Percentiles rank a stretch among this genome's conserved stretches.
Evolutionary conservation across 2,329 filamentous ascomycete species (phyloP).

Genomic region (Fusarium secorum): DNA sequence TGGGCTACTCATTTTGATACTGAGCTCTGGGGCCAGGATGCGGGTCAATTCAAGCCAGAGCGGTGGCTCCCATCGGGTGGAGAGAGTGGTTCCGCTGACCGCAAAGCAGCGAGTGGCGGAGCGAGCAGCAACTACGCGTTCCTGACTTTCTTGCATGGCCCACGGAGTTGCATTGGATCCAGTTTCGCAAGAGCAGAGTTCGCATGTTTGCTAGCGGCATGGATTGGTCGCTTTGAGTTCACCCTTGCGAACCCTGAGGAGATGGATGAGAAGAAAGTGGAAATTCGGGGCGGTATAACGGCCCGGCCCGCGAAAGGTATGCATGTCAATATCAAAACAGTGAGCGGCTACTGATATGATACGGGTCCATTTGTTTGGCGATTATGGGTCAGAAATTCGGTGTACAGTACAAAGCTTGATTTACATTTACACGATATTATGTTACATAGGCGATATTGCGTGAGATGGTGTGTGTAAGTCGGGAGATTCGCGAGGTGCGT

Average conservation of each 20-base stretch:
- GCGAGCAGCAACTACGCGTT: constrained; percentile 79
- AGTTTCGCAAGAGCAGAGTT: constrained; percentile 85
- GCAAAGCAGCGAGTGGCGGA: constrained; percentile 68
- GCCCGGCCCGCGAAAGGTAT: constrained; percentile 76
- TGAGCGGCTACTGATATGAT: constrained; percentile 65
- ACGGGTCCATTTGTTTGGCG: background rate
- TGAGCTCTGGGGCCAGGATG: constrained; percentile 79
- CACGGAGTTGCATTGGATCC: constrained; percentile 84
- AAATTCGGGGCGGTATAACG: constrained; percentile 75
- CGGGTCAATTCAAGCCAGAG: constrained; percentile 78
- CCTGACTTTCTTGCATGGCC: constrained; percentile 86
- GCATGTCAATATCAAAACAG: constrained; percentile 68
- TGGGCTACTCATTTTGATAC: constrained; percentile 75
- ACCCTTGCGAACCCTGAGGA: constrained; percentile 64
- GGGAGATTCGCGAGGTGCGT: background rate
- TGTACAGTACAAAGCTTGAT: background rate
- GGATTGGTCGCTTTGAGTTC: constrained; percentile 79
- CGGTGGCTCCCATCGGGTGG: constrained; percentile 69
- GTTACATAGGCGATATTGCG: background rate
- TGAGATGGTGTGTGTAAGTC: background rate
- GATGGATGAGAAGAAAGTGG: constrained; percentile 70
- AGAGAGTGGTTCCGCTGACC: constrained; percentile 46
- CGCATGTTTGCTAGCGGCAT: constrained; percentile 79
- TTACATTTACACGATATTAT: background rate
- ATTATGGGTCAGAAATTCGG: background rate